Evolutionary conservation across 2,329 filamentous ascomycete species (phyloP), one percentile per base, ranked within the genome.

Genomic region (Colletotrichum falcatum): DNA sequence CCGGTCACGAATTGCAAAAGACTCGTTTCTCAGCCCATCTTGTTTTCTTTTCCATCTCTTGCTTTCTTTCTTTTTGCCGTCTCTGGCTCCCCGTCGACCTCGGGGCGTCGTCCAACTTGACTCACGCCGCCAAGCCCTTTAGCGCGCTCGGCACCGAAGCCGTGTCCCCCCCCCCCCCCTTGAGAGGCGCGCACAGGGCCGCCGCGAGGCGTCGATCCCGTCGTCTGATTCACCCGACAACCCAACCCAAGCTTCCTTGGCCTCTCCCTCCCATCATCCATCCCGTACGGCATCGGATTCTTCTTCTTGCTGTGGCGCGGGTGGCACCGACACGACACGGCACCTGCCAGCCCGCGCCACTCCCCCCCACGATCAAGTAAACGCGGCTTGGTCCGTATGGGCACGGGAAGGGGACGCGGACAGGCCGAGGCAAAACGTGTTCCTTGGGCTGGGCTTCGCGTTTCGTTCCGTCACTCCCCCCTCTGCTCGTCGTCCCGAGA

Each of bases 211-310:
- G 39, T 66, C 48, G 39, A 55, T 70, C 56, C 5, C 55, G 62
- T 42, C 62, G 64, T 64, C 51, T 62, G 56, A 51, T 46, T 67
- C 64, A 70, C 62, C 67, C 64, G 58, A 70, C 42, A 39, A n/a
- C 1, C 54, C 44, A 61, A 67, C 67, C 48, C 62, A 58, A 20
- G 35, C 37, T 20, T 58, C n/a, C n/a, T n/a, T n/a, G n/a, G n/a
- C n/a, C n/a, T n/a, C n/a, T n/a, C n/a, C n/a, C n/a, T n/a, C n/a
- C n/a, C n/a, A n/a, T 51, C 35, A 35, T 62, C 51, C 51, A 37
- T 70, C 42, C 39, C 20, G 53, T 62, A 18, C 65, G 35, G 44
- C 23, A 39, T 59, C 53, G 55, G 54, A 69, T 49, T 69, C 6
- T 46, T 49, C 42, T 69, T 65, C 20, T 8, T 44, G 28, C 39